Conservation (phyloP, 78 protist genomes). For the Dictyostelium citrinum region DNA sequence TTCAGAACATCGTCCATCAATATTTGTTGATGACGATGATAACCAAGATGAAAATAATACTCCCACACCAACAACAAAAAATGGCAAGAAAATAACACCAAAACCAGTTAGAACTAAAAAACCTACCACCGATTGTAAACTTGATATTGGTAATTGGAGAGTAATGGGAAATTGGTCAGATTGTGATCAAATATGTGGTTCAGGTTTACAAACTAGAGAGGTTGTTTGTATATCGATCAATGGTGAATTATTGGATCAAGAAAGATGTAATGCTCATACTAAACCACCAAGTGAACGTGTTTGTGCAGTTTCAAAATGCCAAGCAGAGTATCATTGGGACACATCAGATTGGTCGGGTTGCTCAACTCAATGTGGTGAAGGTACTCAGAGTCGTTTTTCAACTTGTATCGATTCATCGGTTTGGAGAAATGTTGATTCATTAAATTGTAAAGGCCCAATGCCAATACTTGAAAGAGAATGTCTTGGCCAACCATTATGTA, state of each 20-base stretch:
- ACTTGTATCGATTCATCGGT: constrained; percentile 39
- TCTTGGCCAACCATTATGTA: constrained; percentile 59
- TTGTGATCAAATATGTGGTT: constrained; percentile 64
- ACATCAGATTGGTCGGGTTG: constrained; percentile 56
- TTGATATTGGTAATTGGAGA: constrained; percentile 21
- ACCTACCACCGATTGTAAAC: background rate
- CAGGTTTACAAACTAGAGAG: constrained; percentile 25
- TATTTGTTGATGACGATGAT: background rate
- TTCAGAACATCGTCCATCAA: background rate
- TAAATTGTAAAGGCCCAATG: constrained; percentile 10
- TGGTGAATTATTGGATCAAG: background rate
- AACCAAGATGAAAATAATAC: background rate
- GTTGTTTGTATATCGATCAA: background rate
- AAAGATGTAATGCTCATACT: background rate
- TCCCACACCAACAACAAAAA: too few species aligned
- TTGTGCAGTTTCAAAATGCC: constrained; percentile 23
- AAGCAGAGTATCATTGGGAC: constrained; percentile 48
- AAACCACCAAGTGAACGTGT: constrained; percentile 26
- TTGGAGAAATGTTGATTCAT: constrained; percentile 32
- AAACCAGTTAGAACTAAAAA: background rate
- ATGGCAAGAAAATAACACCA: background rate
- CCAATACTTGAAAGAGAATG: constrained; percentile 22
- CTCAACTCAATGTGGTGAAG: constrained; percentile 59
- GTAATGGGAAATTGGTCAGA: constrained; percentile 30
- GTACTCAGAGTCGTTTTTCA: constrained; percentile 7